These are phyloP conservation scores for Ceratobasidium sp. DNA, from an alignment of 1,284 basidiomycete species.

Conservation along the genomic window DNA sequence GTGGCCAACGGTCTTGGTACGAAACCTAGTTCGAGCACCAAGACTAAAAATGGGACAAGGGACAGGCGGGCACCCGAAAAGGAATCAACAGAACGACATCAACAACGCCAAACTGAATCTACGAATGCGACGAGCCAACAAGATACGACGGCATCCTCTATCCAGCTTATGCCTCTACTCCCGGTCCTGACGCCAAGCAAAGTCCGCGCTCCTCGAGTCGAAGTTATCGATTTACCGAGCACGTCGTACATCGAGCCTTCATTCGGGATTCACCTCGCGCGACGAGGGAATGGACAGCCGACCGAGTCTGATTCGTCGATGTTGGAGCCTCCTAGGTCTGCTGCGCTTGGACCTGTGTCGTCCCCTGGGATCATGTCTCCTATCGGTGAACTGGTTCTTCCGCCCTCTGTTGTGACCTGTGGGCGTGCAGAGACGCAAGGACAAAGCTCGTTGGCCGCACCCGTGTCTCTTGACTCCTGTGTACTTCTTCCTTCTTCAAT, in stretches of 20 bases:
- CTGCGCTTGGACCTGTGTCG: neutral
- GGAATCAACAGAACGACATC: neutral
- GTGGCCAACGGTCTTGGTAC: neutral
- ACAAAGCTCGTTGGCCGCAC: neutral
- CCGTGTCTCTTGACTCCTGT: neutral
- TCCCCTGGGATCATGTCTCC: constrained; percentile 29
- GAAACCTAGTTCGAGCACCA: neutral
- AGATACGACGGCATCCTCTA: neutral
- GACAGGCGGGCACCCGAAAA: neutral
- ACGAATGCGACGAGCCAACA: constrained; percentile 1
- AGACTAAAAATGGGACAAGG: neutral
- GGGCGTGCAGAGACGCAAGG: neutral
- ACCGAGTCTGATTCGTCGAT: constrained; percentile 12
- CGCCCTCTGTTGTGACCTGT: constrained; percentile 24
- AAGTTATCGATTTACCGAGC: constrained; percentile 28
- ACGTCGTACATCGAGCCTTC: constrained; percentile 40
- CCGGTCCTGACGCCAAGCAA: constrained; percentile 36
- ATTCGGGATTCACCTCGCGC: constrained; percentile 13
- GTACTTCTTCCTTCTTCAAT: neutral
- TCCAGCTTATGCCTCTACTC: constrained; percentile 33
- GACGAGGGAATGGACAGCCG: neutral
- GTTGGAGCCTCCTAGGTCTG: constrained; percentile 20
- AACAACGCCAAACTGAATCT: constrained; percentile 7
- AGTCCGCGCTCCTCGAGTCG: constrained; percentile 22
- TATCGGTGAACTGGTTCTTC: constrained; percentile 30